Conservation (phyloP, 768 basidiomycete species). For the Tubosaeta sp. region DNA sequence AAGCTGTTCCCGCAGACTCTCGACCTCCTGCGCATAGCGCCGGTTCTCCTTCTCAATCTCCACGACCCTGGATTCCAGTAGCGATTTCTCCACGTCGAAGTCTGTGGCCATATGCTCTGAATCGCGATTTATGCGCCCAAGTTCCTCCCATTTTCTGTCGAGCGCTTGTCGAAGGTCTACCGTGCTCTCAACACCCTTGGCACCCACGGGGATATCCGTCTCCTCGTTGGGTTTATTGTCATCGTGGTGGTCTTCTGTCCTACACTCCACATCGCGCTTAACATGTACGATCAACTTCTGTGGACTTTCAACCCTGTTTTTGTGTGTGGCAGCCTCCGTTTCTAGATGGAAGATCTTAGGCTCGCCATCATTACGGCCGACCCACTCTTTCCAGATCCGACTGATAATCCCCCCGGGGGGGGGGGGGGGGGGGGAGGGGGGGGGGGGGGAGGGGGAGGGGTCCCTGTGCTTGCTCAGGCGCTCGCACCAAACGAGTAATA, state of each 20-base stretch:
- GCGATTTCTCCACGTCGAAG: background rate
- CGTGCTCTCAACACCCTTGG: too few species aligned
- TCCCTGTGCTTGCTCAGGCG: too few species aligned
- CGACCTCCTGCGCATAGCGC: constrained; percentile 13
- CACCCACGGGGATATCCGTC: too few species aligned
- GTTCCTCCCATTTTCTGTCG: too few species aligned
- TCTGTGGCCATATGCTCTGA: too few species aligned
- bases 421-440: background rate
- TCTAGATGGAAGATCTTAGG: constrained; percentile 42
- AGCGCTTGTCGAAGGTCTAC: too few species aligned
- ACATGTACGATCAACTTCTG: constrained; percentile 41
- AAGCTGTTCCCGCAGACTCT: constrained; percentile 26
- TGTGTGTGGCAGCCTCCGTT: constrained; percentile 41
- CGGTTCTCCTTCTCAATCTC: constrained; percentile 25
- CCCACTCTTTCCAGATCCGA: constrained; percentile 36
- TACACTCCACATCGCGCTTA: constrained; percentile 35
- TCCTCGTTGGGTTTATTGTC: too few species aligned
- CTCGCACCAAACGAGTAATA: too few species aligned
- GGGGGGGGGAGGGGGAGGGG: background rate
- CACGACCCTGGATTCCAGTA: constrained; percentile 27
- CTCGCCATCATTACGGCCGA: constrained; percentile 44
- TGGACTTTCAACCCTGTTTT: constrained; percentile 39
- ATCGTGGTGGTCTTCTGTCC: constrained; percentile 31
- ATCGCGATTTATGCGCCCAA: too few species aligned
- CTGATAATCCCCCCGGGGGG: background rate